Evolutionary conservation across 208 protist genomes (phyloP), one percentile per base, ranked within the genome.

Genomic region (Hexamita inflata): DNA sequence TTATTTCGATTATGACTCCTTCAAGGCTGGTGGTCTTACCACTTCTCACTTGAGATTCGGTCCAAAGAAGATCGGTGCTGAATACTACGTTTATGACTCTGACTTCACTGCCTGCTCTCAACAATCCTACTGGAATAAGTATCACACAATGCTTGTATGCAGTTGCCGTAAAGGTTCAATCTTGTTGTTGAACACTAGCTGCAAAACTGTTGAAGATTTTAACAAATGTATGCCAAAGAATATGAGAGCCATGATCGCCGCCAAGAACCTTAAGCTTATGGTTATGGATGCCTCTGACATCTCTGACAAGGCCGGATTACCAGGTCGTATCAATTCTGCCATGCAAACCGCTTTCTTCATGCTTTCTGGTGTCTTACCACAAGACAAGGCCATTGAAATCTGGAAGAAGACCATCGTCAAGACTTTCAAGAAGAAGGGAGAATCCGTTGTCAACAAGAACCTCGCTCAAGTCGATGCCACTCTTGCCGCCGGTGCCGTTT

Each of bases 271-370:
- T 13, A 77, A 83, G n/a, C 9, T 70, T n/a, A 82, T 45, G 79
- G 45, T 62, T 53, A 86, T 88, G 64, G 81, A 88, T 76, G 86
- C 86, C 35, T 60, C 59, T 67, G 68, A 13, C n/a, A 79, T 89
- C 62, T 68, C 82, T 35, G 19, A 75, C 32, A 59, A 81, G 29
- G 73, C 66, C 39, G 81, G 81, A n/a, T 49, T 88, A 9, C 29
- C 74, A 32, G 40, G 59, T 15, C 57, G 81, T 28, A 88, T 89
- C 60, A 89, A 89, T 64, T 88, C 86, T 82, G 58, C 87, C 45
- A 88, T 89, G 85, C 85, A 89, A 53, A 77, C 86, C 41, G 84
- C 67, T 35, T 89, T 89, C 85, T 89, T 89, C 76, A 70, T 80
- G 34, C 75, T 89, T 19, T 80, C 85, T 42, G 73, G 76, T 26